phyloP scores from a whole-genome alignment of 2,329 filamentous ascomycete genomes.

The Harringtonia lauricola region DNA sequence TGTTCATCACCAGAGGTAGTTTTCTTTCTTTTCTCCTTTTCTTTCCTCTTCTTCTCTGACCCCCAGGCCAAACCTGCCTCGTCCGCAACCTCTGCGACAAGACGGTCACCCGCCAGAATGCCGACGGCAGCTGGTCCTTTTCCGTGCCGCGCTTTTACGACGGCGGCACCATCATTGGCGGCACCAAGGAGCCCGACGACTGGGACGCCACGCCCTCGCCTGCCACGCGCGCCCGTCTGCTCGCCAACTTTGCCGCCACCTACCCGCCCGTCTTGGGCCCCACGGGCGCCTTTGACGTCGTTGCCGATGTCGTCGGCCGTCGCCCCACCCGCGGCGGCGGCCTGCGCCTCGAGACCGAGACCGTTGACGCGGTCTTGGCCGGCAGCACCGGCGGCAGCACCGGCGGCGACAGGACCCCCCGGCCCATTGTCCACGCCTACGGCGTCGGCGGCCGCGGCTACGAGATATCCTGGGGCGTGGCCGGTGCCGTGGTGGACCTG shows the following conservation, averaged over 20 bases:
- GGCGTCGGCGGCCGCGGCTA: slow-evolving; percentile 50
- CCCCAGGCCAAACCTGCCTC: slow-evolving; percentile 32
- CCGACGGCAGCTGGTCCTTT: slow-evolving; percentile 53
- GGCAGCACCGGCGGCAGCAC: too few species aligned
- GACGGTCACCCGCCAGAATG: slow-evolving; percentile 48
- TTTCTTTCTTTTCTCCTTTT: background rate
- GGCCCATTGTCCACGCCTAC: slow-evolving; percentile 40
- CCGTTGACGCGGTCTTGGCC: slow-evolving; percentile 13
- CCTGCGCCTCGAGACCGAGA: slow-evolving; percentile 42
- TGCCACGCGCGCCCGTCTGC: slow-evolving; percentile 33
- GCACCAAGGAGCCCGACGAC: slow-evolving; percentile 50
- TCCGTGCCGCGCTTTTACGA: slow-evolving; percentile 49
- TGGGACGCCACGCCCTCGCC: slow-evolving; percentile 38
- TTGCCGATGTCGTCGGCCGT: slow-evolving; percentile 31
- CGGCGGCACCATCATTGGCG: slow-evolving; percentile 55
- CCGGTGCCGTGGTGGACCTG: slow-evolving; percentile 33
- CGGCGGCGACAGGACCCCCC: background rate
- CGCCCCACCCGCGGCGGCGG: slow-evolving; percentile 33
- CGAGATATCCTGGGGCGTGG: slow-evolving; percentile 50
- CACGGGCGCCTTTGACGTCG: slow-evolving; percentile 8
- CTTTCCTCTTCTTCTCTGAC: background rate
- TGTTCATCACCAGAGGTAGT: slow-evolving; percentile 32
- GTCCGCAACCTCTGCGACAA: slow-evolving; percentile 26
- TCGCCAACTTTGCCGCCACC: slow-evolving; percentile 25
- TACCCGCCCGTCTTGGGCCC: slow-evolving; percentile 24